phyloP scores from a whole-genome alignment of 1,284 basidiomycete genomes.

The Marasmius oreades region DNA sequence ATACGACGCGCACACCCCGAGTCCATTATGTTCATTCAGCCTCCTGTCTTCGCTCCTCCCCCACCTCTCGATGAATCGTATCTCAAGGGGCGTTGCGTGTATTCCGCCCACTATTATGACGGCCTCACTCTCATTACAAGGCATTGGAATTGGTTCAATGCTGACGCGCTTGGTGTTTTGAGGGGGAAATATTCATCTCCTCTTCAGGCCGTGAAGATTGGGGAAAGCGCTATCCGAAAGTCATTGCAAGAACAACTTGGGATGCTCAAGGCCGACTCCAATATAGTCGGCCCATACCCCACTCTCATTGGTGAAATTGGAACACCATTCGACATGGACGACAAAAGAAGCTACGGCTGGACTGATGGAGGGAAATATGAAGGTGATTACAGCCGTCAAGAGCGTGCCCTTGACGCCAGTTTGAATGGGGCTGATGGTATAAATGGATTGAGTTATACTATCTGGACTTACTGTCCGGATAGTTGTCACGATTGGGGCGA shows the following conservation, averaged over 20 bases:
- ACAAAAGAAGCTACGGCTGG: slow-evolving; percentile 80
- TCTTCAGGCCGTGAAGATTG: slow-evolving; percentile 70
- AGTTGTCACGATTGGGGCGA: slow-evolving; percentile 88
- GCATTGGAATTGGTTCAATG: slow-evolving; percentile 97
- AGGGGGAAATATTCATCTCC: slow-evolving; percentile 82
- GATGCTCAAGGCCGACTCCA: slow-evolving; percentile 71
- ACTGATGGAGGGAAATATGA: slow-evolving; percentile 70
- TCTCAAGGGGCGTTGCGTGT: slow-evolving; percentile 71
- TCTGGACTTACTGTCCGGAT: slow-evolving; percentile 91
- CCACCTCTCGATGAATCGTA: slow-evolving; percentile 60
- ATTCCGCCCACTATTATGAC: slow-evolving; percentile 93
- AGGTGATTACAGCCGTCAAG: slow-evolving; percentile 80
- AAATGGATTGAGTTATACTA: slow-evolving; percentile 80
- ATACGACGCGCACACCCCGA: slow-evolving; percentile 78
- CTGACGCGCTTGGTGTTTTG: slow-evolving; percentile 88
- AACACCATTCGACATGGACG: slow-evolving; percentile 90
- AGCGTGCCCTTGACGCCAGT: slow-evolving; percentile 88
- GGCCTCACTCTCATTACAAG: slow-evolving; percentile 82
- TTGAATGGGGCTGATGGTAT: slow-evolving; percentile 86
- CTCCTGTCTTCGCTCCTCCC: slow-evolving; percentile 87
- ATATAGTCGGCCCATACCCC: slow-evolving; percentile 73
- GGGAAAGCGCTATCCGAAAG: slow-evolving; percentile 79
- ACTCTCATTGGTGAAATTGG: slow-evolving; percentile 97
- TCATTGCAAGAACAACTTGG: slow-evolving; percentile 84
- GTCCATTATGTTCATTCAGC: slow-evolving; percentile 89